Conservation (phyloP, 2,329 filamentous ascomycete genomes). For the Beauveria medogensis region DNA sequence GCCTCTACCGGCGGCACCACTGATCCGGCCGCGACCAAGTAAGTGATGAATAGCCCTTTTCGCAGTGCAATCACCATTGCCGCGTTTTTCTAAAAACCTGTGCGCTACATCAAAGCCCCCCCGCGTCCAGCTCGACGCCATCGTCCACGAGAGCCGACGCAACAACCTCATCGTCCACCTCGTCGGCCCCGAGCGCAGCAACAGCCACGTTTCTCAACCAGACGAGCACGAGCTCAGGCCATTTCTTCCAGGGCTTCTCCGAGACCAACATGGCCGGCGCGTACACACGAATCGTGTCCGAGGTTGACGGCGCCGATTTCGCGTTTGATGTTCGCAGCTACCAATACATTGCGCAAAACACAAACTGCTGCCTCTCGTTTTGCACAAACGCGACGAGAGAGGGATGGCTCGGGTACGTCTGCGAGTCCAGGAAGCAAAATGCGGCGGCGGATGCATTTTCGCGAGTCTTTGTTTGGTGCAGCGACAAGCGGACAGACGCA, state of each 20-base stretch:
- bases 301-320: conserved; percentile 19
- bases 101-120: too few relatives aligned
- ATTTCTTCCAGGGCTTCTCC: conserved; percentile 26
- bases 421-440: conserved; percentile 12
- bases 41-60: neutral
- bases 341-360: conserved; percentile 16
- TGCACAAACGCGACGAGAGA: conserved; percentile 17
- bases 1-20: neutral
- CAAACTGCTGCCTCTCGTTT: conserved; percentile 18
- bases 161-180: neutral
- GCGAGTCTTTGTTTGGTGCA: conserved; percentile 6
- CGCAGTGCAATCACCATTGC: too few relatives aligned
- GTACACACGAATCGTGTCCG: conserved; percentile 16
- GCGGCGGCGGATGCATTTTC: neutral
- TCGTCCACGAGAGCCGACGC: neutral
- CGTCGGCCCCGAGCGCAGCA: neutral
- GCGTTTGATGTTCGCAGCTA: conserved; percentile 16
- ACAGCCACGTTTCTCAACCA: conserved; percentile 17
- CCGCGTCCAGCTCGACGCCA: neutral
- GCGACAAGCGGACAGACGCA: neutral
- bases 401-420: conserved; percentile 19
- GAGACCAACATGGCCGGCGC: conserved; percentile 18
- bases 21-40: neutral
- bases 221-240: conserved; percentile 13
- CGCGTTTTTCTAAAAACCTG: too few relatives aligned